Evolutionary conservation across 441 rosid genomes (phyloP).

Genomic region (Flueggea neowawraea): DNA sequence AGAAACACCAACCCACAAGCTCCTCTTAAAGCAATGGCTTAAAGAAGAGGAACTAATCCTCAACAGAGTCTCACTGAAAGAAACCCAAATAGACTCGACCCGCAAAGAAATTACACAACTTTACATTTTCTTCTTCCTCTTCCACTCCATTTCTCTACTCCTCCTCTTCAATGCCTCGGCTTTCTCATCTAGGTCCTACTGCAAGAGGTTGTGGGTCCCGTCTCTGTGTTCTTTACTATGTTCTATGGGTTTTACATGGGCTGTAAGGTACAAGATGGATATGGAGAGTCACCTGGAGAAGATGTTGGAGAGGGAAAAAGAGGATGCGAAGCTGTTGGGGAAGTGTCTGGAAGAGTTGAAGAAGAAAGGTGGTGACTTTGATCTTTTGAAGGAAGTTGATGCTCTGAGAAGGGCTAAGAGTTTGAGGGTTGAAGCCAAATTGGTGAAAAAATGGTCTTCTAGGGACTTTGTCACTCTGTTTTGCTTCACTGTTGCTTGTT

Average conservation of each 20-base stretch:
- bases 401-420: conserved; percentile 92
- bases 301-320: conserved; percentile 81
- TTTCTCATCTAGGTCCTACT: conserved; percentile 9
- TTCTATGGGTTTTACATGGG: conserved; percentile 81
- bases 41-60: conserved; percentile 88
- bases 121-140: conserved; percentile 79
- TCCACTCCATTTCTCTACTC: conserved; percentile 69
- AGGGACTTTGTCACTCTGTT: conserved; percentile 72
- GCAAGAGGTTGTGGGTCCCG: conserved; percentile 79
- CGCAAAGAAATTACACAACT: conserved; percentile 70
- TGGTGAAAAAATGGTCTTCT: conserved; percentile 76
- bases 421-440: conserved; percentile 60
- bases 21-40: conserved; percentile 91
- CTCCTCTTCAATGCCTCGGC: conserved; percentile 60
- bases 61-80: conserved; percentile 64
- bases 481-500: conserved; percentile 68
- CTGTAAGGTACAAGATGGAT: conserved; percentile 80
- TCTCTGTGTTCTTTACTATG: conserved; percentile 60
- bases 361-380: conserved; percentile 86
- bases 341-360: conserved; percentile 93
- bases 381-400: conserved; percentile 89
- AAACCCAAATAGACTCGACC: conserved; percentile 67
- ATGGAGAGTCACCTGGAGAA: conserved; percentile 72
- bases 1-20: conserved; percentile 87
- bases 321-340: conserved; percentile 69